Conservation (phyloP, 2,329 filamentous ascomycete genomes). For the Sclerotinia trifoliorum region DNA sequence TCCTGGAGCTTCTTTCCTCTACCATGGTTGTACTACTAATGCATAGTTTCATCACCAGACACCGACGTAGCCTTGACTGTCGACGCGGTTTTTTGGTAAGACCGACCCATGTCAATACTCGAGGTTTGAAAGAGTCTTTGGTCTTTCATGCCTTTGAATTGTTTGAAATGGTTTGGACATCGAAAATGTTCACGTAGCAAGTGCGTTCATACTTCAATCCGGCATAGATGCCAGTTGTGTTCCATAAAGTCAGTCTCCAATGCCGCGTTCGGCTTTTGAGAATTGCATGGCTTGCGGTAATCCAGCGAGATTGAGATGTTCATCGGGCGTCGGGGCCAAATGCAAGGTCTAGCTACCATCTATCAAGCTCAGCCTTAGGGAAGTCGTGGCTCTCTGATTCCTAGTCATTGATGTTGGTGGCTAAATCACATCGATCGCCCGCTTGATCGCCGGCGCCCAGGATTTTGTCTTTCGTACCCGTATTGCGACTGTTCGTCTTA, state of each 20-base stretch:
- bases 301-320: background rate
- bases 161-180: background rate
- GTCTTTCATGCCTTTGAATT: background rate
- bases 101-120: background rate
- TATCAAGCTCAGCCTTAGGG: background rate
- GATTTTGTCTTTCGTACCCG: background rate
- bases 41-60: background rate
- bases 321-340: background rate
- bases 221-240: background rate
- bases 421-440: background rate
- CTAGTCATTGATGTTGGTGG: background rate
- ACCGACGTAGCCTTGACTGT: too few species aligned
- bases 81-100: background rate
- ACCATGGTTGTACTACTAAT: background rate
- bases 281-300: background rate
- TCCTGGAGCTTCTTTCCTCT: background rate
- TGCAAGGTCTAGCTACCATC: background rate
- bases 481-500: background rate
- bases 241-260: background rate
- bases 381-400: background rate
- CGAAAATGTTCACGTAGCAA: background rate
- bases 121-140: background rate
- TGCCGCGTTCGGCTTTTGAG: background rate
- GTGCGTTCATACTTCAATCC: background rate
- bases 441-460: too few species aligned